Percentiles rank a stretch among this genome's conserved stretches.
Conservation (phyloP, 768 basidiomycete genomes). For the Amanita subjunquillea region DNA sequence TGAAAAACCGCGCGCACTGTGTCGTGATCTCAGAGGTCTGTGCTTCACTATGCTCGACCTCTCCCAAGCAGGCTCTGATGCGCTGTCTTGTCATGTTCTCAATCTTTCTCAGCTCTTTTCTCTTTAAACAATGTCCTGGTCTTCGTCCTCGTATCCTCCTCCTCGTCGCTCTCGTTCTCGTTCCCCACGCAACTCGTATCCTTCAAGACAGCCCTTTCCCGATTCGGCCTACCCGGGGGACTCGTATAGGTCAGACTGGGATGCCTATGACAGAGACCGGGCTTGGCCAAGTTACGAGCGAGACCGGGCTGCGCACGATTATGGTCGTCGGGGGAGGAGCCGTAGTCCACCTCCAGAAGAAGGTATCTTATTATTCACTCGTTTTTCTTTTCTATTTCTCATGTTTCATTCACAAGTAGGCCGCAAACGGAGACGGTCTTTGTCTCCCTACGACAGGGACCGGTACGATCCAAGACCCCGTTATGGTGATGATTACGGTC, state of each 20-base stretch:
- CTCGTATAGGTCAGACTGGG: slow-evolving; percentile 57
- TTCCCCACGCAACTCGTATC: slow-evolving; percentile 55
- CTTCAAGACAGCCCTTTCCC: slow-evolving; percentile 43
- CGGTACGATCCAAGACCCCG: slow-evolving; percentile 77
- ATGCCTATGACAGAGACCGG: slow-evolving; percentile 64
- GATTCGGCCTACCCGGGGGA: slow-evolving; percentile 47
- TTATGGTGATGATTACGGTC: slow-evolving; percentile 78
- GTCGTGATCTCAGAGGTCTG: slow-evolving; percentile 80
- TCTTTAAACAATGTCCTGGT: slow-evolving; percentile 74
- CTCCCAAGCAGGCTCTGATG: slow-evolving; percentile 66
- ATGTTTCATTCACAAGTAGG: slow-evolving; percentile 27
- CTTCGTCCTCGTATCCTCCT: slow-evolving; percentile 62
- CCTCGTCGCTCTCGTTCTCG: slow-evolving; percentile 78
- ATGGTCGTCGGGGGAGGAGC: slow-evolving; percentile 62
- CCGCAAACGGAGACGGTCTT: slow-evolving; percentile 73
- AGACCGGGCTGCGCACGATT: slow-evolving; percentile 60
- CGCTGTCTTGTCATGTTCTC: slow-evolving; percentile 44
- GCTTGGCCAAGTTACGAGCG: slow-evolving; percentile 57
- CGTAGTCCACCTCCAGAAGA: slow-evolving; percentile 69
- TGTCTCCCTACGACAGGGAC: slow-evolving; percentile 76
- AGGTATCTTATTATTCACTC: slow-evolving; percentile 23
- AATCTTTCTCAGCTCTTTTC: slow-evolving; percentile 48
- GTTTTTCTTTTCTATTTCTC: slow-evolving; percentile 1
- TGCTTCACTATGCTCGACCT: slow-evolving; percentile 87
- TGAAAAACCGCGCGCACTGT: slow-evolving; percentile 33